Evolutionary conservation across 805 yeast species (phyloP).

Genomic region (Maudiozyma saulgeensis): DNA sequence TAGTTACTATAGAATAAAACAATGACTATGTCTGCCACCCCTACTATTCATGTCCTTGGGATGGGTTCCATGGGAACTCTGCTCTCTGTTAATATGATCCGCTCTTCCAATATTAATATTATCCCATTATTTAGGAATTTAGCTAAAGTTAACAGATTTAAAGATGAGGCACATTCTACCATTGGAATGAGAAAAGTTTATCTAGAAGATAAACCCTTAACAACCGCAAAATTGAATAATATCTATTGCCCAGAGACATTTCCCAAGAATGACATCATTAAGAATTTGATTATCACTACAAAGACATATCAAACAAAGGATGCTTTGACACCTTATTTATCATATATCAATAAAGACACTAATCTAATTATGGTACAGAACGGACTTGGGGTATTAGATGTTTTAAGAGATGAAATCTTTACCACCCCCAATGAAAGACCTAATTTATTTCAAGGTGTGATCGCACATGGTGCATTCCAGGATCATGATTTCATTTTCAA

Average conservation of each 20-base stretch:
- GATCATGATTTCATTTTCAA: constrained; percentile 31
- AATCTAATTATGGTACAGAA: constrained; percentile 72
- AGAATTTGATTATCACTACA: constrained; percentile 61
- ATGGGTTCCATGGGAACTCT: constrained; percentile 30
- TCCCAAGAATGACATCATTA: constrained; percentile 28
- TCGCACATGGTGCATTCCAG: constrained; percentile 74
- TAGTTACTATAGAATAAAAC: too few species aligned
- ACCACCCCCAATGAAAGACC: constrained; percentile 43
- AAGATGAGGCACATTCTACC: constrained; percentile 10
- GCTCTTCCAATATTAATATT: constrained; percentile 15
- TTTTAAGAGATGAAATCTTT: constrained; percentile 46
- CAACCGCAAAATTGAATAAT: constrained; percentile 4
- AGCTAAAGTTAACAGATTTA: constrained; percentile 19
- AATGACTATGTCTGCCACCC: constrained; percentile 13
- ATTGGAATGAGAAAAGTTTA: constrained; percentile 21
- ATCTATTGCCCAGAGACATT: constrained; percentile 19
- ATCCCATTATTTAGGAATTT: constrained; percentile 27
- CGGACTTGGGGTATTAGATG: constrained; percentile 75
- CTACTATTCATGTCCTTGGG: constrained; percentile 25
- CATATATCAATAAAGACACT: constrained; percentile 41
- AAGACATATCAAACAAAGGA: constrained; percentile 64
- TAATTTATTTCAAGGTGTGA: constrained; percentile 60
- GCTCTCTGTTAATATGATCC: constrained; percentile 21
- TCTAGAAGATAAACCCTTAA: constrained; percentile 9
- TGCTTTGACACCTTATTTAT: constrained; percentile 50